Evolutionary conservation across 2,329 filamentous ascomycete genomes (phyloP).

Genomic region (Chaetomium olivaceum): DNA sequence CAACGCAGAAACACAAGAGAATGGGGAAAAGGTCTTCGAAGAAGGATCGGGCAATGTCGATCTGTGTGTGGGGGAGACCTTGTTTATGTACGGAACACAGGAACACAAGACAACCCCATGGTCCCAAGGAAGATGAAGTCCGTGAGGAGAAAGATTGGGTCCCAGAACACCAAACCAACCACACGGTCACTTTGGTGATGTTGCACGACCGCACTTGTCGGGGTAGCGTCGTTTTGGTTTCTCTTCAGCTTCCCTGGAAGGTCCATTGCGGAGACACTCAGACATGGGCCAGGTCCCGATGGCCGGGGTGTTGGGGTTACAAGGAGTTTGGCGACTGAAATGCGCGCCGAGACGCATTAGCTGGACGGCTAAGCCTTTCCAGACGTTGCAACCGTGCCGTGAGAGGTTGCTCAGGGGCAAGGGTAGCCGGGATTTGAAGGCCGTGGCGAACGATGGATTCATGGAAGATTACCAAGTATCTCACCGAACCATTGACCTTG

Average conservation of each 20-base stretch:
- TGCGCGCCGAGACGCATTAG: slow-evolving; percentile 5
- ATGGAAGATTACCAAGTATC: neutral
- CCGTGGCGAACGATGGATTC: neutral
- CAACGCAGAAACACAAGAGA: neutral
- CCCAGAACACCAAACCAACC: neutral
- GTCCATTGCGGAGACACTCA: slow-evolving; percentile 3
- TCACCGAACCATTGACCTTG: neutral
- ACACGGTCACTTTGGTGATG: neutral
- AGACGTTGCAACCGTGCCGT: neutral
- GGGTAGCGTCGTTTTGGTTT: neutral
- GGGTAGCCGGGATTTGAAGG: neutral
- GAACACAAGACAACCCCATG: neutral
- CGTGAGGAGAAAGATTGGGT: slow-evolving; percentile 14
- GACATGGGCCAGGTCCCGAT: neutral
- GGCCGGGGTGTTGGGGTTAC: neutral
- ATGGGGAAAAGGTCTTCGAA: neutral
- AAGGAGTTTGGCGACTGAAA: neutral
- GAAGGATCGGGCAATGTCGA: neutral
- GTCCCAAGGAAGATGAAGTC: neutral
- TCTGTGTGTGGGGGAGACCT: neutral
- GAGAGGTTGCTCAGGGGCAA: neutral
- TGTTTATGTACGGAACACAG: neutral
- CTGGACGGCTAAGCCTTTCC: slow-evolving; percentile 10
- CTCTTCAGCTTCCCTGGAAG: neutral
- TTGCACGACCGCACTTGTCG: slow-evolving; percentile 1